A percentile compares a stretch with the other conserved stretches of the same genome.
Conservation (phyloP, 306 rosid species). For the Cajanus cajan region DNA sequence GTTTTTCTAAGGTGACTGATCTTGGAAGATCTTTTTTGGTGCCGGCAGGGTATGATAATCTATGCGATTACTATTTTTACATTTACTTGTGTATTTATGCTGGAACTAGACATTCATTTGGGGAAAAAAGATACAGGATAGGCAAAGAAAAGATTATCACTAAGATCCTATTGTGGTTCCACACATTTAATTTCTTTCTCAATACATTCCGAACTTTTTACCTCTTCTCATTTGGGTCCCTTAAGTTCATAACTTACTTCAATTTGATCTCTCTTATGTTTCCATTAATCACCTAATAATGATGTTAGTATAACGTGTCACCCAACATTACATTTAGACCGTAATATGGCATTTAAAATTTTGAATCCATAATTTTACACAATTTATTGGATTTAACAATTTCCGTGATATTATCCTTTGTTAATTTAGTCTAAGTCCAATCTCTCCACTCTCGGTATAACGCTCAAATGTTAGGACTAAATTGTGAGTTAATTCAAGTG, state of each 20-base stretch:
- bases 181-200: not conserved
- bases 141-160: not conserved
- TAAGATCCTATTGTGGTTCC: not conserved
- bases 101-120: conserved; percentile 15
- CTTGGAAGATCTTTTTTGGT: no score
- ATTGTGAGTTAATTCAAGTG: no score
- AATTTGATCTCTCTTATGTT: not conserved
- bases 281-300: not conserved
- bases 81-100: conserved; percentile 21
- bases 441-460: no score
- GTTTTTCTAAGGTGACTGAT: no score
- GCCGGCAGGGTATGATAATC: conserved; percentile 59
- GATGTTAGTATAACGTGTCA: not conserved
- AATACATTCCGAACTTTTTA: not conserved
- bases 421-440: not conserved
- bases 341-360: not conserved
- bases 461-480: no score
- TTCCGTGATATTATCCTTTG: not conserved
- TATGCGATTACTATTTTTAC: not conserved
- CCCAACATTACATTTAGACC: not conserved
- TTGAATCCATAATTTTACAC: not conserved
- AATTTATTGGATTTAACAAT: not conserved
- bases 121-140: not conserved
- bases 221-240: not conserved
- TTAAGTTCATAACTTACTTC: not conserved